Evolutionary conservation across 208 protist genomes (phyloP).

Genomic region (Entamoeba histolytica): DNA sequence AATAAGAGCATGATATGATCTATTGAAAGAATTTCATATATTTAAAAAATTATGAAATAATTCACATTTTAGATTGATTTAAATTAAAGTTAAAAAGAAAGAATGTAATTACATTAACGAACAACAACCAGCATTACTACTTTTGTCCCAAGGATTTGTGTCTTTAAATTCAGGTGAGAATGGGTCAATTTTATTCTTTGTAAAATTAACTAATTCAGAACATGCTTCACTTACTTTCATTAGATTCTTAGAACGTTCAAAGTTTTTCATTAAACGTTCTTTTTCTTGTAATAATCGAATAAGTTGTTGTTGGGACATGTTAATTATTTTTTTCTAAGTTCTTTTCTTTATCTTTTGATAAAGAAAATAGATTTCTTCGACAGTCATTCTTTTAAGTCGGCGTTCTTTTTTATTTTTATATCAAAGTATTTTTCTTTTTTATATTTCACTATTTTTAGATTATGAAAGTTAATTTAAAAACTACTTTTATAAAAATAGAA

Average conservation of each 20-base stretch:
- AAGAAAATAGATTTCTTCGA: no score
- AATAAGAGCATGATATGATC: no score
- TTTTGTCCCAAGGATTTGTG: neutral
- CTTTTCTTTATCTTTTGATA: neutral
- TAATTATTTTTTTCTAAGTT: neutral
- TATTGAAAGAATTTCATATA: no score
- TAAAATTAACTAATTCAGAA: neutral
- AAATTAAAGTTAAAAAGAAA: no score
- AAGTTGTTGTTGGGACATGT: neutral
- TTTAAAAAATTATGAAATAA: no score
- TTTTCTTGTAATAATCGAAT: neutral
- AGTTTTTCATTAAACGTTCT: neutral
- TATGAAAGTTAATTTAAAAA: no score
- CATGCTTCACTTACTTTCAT: neutral
- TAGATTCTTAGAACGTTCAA: neutral
- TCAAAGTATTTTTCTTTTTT: no score
- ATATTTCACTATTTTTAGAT: no score
- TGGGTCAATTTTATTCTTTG: neutral
- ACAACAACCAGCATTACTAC: neutral
- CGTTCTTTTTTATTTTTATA: no score
- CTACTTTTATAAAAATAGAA: no score
- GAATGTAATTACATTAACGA: neutral
- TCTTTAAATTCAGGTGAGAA: neutral
- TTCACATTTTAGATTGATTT: no score
- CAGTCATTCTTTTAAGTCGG: no score